Conservation (phyloP, 176 grass and related monocot genomes). For the Eremochloa ophiuroides region DNA sequence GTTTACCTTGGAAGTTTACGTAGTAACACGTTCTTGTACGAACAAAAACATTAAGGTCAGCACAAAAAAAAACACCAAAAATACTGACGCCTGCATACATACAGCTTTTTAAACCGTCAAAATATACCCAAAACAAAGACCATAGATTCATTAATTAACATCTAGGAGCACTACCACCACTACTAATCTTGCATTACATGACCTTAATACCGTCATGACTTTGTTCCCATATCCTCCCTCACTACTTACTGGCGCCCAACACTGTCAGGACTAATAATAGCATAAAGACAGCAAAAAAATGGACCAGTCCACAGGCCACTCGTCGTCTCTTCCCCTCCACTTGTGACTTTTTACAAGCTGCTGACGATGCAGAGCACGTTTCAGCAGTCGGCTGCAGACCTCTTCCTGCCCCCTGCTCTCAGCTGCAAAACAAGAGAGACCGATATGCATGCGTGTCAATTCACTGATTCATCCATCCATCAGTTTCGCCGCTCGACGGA, state of each 20-base stretch:
- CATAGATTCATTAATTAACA: not conserved
- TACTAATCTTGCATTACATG: not conserved
- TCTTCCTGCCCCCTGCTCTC: conserved; percentile 52
- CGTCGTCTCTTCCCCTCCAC: conserved; percentile 2
- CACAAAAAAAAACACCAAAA: not conserved
- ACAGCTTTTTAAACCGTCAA: not conserved
- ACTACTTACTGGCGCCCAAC: not conserved
- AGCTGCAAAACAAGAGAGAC: conserved; percentile 19
- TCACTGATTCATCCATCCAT: too few species aligned
- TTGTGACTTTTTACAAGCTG: conserved; percentile 33
- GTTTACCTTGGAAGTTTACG: too few species aligned
- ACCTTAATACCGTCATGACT: not conserved
- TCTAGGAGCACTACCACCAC: not conserved
- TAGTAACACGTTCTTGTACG: too few species aligned
- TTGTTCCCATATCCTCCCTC: not conserved
- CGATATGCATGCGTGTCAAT: not conserved
- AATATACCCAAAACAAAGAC: not conserved
- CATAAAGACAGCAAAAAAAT: not conserved
- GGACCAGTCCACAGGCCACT: not conserved
- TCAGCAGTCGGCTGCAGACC: conserved; percentile 59
- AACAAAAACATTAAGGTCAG: too few species aligned
- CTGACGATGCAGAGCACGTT: not conserved
- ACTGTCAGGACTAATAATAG: not conserved
- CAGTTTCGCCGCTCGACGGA: too few species aligned
- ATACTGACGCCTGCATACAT: not conserved